Evolutionary conservation across 1,284 basidiomycete species (phyloP), one percentile per base, ranked within the genome.

Genomic region (Apiotrichum brassicae): DNA sequence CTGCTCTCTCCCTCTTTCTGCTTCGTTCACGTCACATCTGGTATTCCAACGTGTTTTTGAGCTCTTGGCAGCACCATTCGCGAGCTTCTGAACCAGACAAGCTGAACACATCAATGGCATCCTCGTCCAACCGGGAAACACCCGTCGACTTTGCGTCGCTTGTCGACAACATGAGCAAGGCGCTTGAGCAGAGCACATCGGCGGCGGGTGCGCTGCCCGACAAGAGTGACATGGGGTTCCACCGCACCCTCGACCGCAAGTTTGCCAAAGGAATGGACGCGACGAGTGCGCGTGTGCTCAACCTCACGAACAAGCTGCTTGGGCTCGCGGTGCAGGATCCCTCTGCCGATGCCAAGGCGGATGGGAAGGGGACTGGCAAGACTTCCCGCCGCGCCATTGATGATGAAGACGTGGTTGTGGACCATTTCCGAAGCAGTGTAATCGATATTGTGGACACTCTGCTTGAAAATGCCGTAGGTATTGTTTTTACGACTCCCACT

Each of bases 381-480:
- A n/a, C n/a, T n/a, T n/a, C n/a, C n/a, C n/a, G n/a, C n/a, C n/a
- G n/a, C n/a, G n/a, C n/a, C n/a, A 62, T 87, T 46, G 76, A 79
- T 54, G 80, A 77, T 48, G 80, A 85, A 60, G 89, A 92, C 56
- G 86, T 92, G 72, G 77, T 93, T 2, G 73, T 84, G 20, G 90
- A 94, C 65, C 81, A 81, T 57, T 95, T 91, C 68, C 79, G 84
- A 55, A 76, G 81, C 19, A 56, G 62, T 26, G 79, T 94, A 0
- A 84, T 89, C 16, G 88, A 93, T 65, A 76, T 82, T 0, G 81
- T 95, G 73, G 94, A 97, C 69, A 78, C 81, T 33, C 69, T 97
- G 48, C 74, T 95, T 49, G 94, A 97, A 71, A 79, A 82, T 48
- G 86, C 90, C 5, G 88, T 86, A 60, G 69, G 82, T 75, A n/a